Evolutionary conservation across 2,329 filamentous ascomycete genomes (phyloP).

Genomic region (Colletotrichum ledebouriae): DNA sequence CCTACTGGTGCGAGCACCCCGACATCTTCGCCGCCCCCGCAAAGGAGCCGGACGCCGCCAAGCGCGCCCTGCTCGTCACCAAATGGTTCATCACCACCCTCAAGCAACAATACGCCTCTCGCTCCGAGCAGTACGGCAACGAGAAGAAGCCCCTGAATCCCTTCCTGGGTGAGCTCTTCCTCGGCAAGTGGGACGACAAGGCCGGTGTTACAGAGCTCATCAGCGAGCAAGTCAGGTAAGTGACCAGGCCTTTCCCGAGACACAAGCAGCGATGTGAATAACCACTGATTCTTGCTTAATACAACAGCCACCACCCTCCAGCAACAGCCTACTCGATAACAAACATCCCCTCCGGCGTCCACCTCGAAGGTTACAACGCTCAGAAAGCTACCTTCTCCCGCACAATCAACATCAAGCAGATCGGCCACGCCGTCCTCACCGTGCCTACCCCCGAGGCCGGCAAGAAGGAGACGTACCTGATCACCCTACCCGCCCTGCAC

Average conservation of each 20-base stretch:
- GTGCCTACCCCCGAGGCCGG: conserved; percentile 66
- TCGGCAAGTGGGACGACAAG: conserved; percentile 89
- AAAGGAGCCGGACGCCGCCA: conserved; percentile 81
- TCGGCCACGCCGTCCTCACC: conserved; percentile 88
- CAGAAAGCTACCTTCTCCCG: conserved; percentile 96
- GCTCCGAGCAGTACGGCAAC: conserved; percentile 84
- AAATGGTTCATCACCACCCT: conserved; percentile 97
- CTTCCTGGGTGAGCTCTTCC: conserved; percentile 93
- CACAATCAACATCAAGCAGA: conserved; percentile 95
- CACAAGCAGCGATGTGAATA: background rate
- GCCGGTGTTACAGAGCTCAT: conserved; percentile 87
- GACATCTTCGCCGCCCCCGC: conserved; percentile 85
- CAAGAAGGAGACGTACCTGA: conserved; percentile 80
- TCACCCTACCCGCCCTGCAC: conserved; percentile 90
- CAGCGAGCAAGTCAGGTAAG: conserved; percentile 90
- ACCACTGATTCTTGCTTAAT: background rate
- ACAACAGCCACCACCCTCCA: conserved; percentile 84
- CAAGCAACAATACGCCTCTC: conserved; percentile 83
- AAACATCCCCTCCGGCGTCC: conserved; percentile 86
- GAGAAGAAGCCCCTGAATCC: conserved; percentile 99
- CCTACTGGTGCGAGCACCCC: conserved; percentile 87
- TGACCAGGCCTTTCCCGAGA: background rate
- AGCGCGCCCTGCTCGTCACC: conserved; percentile 87
- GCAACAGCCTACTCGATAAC: conserved; percentile 94
- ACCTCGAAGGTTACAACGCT: conserved; percentile 89